Percentiles rank a stretch among this genome's conserved stretches.
Evolutionary conservation across 1,284 basidiomycete genomes (phyloP).

Genomic region (Austropuccinia psidii): DNA sequence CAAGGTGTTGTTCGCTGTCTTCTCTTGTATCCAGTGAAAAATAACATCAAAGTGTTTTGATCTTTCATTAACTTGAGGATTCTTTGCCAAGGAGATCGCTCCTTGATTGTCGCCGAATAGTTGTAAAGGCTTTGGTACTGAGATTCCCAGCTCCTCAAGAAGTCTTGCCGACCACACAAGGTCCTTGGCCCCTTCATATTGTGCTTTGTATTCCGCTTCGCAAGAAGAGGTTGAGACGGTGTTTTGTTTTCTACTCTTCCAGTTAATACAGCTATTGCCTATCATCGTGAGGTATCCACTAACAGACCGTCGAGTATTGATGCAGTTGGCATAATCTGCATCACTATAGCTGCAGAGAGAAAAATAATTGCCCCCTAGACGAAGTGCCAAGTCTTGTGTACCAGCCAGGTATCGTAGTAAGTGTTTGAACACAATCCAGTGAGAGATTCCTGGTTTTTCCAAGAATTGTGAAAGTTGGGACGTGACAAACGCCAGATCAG

Average conservation of each 20-base stretch:
- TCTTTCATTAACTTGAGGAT: slow-evolving; percentile 45
- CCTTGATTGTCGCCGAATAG: slow-evolving; percentile 52
- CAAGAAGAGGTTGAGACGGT: background rate
- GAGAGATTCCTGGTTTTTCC: background rate
- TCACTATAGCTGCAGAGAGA: background rate
- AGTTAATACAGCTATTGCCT: background rate
- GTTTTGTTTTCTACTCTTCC: background rate
- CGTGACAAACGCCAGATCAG: background rate
- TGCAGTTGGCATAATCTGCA: background rate
- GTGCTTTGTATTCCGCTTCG: background rate
- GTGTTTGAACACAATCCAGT: background rate
- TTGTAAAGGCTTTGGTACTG: no score
- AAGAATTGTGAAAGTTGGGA: background rate
- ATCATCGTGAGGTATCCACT: background rate
- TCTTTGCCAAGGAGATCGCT: slow-evolving; percentile 47
- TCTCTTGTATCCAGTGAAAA: slow-evolving; percentile 50
- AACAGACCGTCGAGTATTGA: background rate
- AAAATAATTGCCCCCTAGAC: no score
- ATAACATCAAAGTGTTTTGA: slow-evolving; percentile 52
- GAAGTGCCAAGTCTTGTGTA: background rate
- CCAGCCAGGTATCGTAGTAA: background rate
- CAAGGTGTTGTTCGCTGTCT: slow-evolving; percentile 45
- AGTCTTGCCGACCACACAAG: no score
- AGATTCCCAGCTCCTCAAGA: no score
- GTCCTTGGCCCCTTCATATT: background rate